Conservation (phyloP, 2,329 filamentous ascomycete genomes). For the Lasiodiplodia theobromae region DNA sequence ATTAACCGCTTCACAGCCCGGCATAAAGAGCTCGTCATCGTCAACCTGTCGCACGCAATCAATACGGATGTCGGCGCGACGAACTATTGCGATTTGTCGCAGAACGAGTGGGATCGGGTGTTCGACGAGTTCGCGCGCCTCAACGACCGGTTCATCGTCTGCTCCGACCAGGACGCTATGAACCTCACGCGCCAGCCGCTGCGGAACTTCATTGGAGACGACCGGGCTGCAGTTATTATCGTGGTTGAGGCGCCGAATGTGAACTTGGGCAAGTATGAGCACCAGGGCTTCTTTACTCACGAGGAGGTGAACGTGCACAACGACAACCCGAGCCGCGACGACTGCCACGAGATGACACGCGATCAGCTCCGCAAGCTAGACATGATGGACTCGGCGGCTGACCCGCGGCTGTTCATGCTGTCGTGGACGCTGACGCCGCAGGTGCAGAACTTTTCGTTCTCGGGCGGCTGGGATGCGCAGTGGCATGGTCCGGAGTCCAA, state of each 20-base stretch:
- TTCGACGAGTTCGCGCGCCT: neutral
- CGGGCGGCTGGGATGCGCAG: neutral
- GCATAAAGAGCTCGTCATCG: slow-evolving; percentile 51
- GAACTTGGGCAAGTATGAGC: neutral
- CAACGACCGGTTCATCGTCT: neutral
- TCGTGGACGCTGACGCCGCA: neutral
- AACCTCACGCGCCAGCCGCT: neutral
- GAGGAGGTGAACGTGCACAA: neutral
- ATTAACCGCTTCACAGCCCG: neutral
- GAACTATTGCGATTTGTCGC: neutral
- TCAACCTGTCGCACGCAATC: slow-evolving; percentile 55
- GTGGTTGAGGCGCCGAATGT: neutral
- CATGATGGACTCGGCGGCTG: neutral
- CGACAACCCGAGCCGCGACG: neutral
- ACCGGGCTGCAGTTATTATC: neutral
- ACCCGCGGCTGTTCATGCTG: neutral
- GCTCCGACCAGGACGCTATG: neutral
- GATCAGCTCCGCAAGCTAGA: neutral
- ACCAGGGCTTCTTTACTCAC: neutral
- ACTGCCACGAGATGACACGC: neutral
- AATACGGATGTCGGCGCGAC: slow-evolving; percentile 42
- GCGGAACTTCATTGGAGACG: neutral
- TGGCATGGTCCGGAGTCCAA: neutral
- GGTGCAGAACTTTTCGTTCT: neutral
- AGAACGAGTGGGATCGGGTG: neutral